phyloP scores from a whole-genome alignment of 1,139 yeast genomes.

The Kodamaea anthophila region DNA sequence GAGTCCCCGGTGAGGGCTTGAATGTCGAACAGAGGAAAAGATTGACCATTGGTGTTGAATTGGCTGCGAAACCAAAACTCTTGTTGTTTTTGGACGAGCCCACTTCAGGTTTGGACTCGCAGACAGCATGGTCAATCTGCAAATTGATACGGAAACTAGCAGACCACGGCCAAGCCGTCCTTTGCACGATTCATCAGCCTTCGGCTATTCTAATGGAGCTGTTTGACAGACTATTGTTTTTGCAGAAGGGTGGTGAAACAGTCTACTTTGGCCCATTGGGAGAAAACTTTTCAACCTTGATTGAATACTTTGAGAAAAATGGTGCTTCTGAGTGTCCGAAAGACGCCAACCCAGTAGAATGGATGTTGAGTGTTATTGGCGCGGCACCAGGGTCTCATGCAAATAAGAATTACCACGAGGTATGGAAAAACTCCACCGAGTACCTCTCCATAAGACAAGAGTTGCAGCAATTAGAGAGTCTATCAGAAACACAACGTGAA shows the following conservation, averaged over 20 bases:
- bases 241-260: slow-evolving; percentile 71
- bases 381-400: slow-evolving; percentile 77
- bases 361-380: slow-evolving; percentile 77
- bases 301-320: slow-evolving; percentile 60
- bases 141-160: slow-evolving; percentile 71
- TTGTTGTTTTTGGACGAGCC: slow-evolving; percentile 86
- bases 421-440: slow-evolving; percentile 60
- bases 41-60: slow-evolving; percentile 78
- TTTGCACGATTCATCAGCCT: slow-evolving; percentile 83
- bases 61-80: slow-evolving; percentile 81
- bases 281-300: slow-evolving; percentile 50
- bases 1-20: slow-evolving; percentile 71
- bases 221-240: slow-evolving; percentile 67
- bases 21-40: slow-evolving; percentile 86
- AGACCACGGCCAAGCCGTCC: slow-evolving; percentile 72
- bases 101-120: slow-evolving; percentile 88
- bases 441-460: slow-evolving; percentile 37
- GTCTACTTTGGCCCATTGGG: slow-evolving; percentile 82
- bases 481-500: neutral
- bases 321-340: slow-evolving; percentile 58
- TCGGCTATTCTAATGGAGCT: slow-evolving; percentile 71
- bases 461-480: slow-evolving; percentile 17
- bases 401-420: slow-evolving; percentile 56
- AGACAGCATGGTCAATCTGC: slow-evolving; percentile 85
- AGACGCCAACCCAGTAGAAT: slow-evolving; percentile 74